Evolutionary conservation across 2,329 filamentous ascomycete species (phyloP).

Genomic region (Paradendryphiella salina): DNA sequence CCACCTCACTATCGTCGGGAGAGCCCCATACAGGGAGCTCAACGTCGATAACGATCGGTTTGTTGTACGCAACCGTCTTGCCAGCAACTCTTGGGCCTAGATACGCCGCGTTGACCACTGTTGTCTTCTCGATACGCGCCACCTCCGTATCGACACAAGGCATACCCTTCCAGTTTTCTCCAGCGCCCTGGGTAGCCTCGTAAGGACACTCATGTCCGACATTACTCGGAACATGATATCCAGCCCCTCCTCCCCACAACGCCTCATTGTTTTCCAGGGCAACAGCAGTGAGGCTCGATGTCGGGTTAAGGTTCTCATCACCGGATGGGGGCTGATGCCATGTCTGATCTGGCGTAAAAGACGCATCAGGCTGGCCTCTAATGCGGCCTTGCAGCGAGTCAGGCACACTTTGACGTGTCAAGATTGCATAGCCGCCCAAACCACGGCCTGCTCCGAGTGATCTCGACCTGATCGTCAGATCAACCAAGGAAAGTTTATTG

Average conservation of each 20-base stretch:
- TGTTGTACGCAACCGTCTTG: slow-evolving; percentile 68
- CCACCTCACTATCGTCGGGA: slow-evolving; percentile 21
- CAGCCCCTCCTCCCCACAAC: slow-evolving; percentile 15
- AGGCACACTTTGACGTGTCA: slow-evolving; percentile 34
- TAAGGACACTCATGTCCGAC: slow-evolving; percentile 21
- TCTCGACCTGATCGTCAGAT: slow-evolving; percentile 56
- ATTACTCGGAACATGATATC: slow-evolving; percentile 19
- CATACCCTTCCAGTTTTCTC: slow-evolving; percentile 3
- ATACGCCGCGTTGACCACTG: slow-evolving; percentile 78
- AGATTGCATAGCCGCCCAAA: slow-evolving; percentile 34
- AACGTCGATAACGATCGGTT: slow-evolving; percentile 82
- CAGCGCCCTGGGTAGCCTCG: slow-evolving; percentile 20
- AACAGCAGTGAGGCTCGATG: slow-evolving; percentile 24
- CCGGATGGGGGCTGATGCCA: slow-evolving; percentile 25
- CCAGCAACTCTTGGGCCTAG: slow-evolving; percentile 64
- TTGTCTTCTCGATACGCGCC: slow-evolving; percentile 68
- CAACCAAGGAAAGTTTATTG: slow-evolving; percentile 65
- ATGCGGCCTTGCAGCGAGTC: slow-evolving; percentile 13
- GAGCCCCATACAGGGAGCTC: slow-evolving; percentile 64
- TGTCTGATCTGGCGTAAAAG: slow-evolving; percentile 3
- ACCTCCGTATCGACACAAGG: slow-evolving; percentile 34
- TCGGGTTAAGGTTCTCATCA: slow-evolving; percentile 26
- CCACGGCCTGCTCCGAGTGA: slow-evolving; percentile 30
- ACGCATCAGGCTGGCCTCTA: slow-evolving; percentile 27
- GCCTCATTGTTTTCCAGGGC: slow-evolving; percentile 30